A percentile compares a stretch with the other conserved stretches of the same genome.
phyloP scores from a whole-genome alignment of 2,329 filamentous ascomycete genomes.

The Curvularia sp. region DNA sequence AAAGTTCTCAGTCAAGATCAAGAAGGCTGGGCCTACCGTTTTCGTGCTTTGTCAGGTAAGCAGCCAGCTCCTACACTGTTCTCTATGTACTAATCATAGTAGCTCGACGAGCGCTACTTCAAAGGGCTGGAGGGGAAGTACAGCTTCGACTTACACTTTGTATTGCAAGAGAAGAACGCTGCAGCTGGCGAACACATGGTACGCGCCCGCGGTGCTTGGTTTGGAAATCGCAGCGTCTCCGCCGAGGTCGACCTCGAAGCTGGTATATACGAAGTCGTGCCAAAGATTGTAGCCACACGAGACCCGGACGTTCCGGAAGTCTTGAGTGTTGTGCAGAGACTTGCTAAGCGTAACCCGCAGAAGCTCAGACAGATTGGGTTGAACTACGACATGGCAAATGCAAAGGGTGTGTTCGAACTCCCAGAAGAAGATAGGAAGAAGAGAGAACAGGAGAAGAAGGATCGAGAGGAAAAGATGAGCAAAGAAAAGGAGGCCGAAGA shows the following conservation, averaged over 20 bases:
- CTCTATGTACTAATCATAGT: slow-evolving; percentile 53
- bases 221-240: slow-evolving; percentile 75
- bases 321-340: slow-evolving; percentile 66
- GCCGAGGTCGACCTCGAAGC: slow-evolving; percentile 76
- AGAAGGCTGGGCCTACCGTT: slow-evolving; percentile 60
- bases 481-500: slow-evolving; percentile 44
- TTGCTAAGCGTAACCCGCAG: slow-evolving; percentile 53
- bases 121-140: slow-evolving; percentile 64
- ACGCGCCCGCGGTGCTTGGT: slow-evolving; percentile 58
- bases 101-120: slow-evolving; percentile 67
- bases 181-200: slow-evolving; percentile 61
- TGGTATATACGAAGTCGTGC: slow-evolving; percentile 75
- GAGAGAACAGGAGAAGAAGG: slow-evolving; percentile 47
- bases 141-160: slow-evolving; percentile 64
- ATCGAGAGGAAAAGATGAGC: slow-evolving; percentile 41
- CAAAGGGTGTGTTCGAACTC: slow-evolving; percentile 64
- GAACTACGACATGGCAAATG: slow-evolving; percentile 73
- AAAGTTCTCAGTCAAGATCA: slow-evolving; percentile 64
- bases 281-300: slow-evolving; percentile 73
- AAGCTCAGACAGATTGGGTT: slow-evolving; percentile 69
- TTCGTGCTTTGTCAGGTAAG: slow-evolving; percentile 65
- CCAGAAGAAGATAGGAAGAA: slow-evolving; percentile 57
- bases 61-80: slow-evolving; percentile 7
- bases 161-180: slow-evolving; percentile 60
- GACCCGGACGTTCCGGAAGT: slow-evolving; percentile 58